These are phyloP conservation scores for Blastomyces emzantsi DNA, from an alignment of 2,329 filamentous ascomycete genomes.

Conservation along the genomic window DNA sequence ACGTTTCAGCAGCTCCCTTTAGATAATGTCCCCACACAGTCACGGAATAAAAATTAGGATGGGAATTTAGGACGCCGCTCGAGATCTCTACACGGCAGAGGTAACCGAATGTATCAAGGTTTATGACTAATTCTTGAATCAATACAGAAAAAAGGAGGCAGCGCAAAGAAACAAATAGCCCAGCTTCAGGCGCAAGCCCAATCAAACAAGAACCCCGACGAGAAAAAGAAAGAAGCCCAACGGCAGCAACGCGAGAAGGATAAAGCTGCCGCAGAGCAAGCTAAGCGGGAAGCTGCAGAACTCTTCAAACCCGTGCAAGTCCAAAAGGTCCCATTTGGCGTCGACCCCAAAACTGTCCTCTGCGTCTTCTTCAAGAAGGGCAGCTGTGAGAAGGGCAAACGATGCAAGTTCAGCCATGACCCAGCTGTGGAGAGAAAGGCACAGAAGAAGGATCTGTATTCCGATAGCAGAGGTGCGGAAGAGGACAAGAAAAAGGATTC, in stretches of 20 bases:
- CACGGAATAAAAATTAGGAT: neutral
- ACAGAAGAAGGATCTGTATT: conserved; percentile 86
- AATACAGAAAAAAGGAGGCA: conserved; percentile 73
- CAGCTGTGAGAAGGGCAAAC: conserved; percentile 90
- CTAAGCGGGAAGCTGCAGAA: conserved; percentile 67
- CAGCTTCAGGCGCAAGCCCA: conserved; percentile 67
- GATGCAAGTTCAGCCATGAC: conserved; percentile 98
- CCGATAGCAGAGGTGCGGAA: conserved; percentile 64
- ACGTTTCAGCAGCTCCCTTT: conserved; percentile 22
- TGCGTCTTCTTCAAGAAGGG: conserved; percentile 98
- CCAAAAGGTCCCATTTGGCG: conserved; percentile 97
- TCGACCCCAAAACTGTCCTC: conserved; percentile 94
- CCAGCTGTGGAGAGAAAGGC: conserved; percentile 80
- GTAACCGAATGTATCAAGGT: neutral
- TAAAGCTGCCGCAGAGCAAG: conserved; percentile 81
- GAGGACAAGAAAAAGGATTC: conserved; percentile 76
- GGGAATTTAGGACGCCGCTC: neutral
- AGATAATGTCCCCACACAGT: neutral
- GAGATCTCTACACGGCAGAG: neutral
- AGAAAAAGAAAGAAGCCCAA: conserved; percentile 67
- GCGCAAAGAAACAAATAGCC: conserved; percentile 82
- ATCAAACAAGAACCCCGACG: conserved; percentile 68
- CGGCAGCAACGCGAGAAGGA: conserved; percentile 65
- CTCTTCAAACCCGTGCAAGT: conserved; percentile 87
- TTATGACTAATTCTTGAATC: conserved; percentile 2